These are phyloP conservation scores for Phoma sp. DNA, from an alignment of 2,329 filamentous ascomycete species.

Conservation along the genomic window DNA sequence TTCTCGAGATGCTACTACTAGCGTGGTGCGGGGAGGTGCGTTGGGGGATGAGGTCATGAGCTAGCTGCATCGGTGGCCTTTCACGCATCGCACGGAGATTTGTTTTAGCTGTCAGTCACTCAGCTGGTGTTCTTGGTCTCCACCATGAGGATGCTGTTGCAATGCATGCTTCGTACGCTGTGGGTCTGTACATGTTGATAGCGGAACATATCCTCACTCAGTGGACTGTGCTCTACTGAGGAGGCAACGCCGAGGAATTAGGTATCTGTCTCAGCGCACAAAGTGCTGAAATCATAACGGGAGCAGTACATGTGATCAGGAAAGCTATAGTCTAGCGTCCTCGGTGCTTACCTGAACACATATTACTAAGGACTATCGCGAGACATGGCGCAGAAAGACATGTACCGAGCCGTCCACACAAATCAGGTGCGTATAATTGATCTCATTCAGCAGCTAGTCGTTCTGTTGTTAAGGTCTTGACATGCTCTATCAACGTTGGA, in stretches of 20 bases:
- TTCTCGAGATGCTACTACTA: conserved; percentile 4
- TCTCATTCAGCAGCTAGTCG: background rate
- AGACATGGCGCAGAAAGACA: background rate
- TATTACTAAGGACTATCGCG: background rate
- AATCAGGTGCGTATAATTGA: background rate
- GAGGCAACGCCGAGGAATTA: background rate
- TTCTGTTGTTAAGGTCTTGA: background rate
- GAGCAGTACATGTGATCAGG: background rate
- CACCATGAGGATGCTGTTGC: background rate
- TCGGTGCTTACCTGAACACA: background rate
- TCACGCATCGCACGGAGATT: conserved; percentile 1
- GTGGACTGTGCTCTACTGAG: background rate
- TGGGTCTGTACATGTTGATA: background rate
- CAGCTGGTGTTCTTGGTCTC: background rate
- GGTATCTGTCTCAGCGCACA: background rate
- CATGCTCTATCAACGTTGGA: background rate
- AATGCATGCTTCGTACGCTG: conserved; percentile 5
- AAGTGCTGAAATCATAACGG: background rate
- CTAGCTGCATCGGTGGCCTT: conserved; percentile 2
- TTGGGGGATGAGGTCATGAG: conserved; percentile 5
- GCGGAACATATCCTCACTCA: conserved; percentile 14
- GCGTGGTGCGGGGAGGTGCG: conserved; percentile 15
- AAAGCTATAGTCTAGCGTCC: background rate
- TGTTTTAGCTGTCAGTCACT: background rate
- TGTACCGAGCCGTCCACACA: background rate